Base-by-base conservation (phyloP, 176 grass and related monocot species). In the Oryza punctata region DNA sequence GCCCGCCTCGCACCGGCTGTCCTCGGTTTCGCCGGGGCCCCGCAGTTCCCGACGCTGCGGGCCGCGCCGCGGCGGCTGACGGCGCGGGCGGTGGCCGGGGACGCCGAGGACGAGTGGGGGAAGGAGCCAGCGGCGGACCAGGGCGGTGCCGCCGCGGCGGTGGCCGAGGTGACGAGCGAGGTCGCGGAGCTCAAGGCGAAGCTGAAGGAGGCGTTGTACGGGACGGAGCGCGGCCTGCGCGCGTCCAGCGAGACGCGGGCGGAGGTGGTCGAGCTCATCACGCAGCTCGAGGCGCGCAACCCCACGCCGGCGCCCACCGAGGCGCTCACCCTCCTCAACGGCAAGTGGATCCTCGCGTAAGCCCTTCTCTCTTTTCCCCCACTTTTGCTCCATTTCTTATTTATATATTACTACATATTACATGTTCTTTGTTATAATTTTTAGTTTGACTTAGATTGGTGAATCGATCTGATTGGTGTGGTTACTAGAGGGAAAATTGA, bases 321-420 rank as follows among this genome's bases (percentile, higher is more conserved):
- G 38, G 93, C 93, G 63, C 91, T 95, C 41, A 57, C 85, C 24
- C 91, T 98, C 21, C 87, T 98, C 69, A 85, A 96, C 89, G 96
- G 93, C 52, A 98, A 94, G 68, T 95, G 96, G 96, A 98, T 98
- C 76, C 91, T 98, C 67, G 89, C 83, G 96, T 98, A 95, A 80
- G 89, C 18, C 16, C 72, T 12, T 29, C 47, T 21, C 30, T 4
- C 10, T 38, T 2, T 13, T 63, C 12, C 52, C 30, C 12, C n/a
- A n/a, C n/a, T 43, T 33, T 61, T 15, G 3, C 40, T 18, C 5
- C 26, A 8, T 73, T 85, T 18, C 12, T 65, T 43, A 44, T 32
- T 30, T 14, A 25, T 14, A 25, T 9, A 25, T 9, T 40, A 16
- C 8, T 61, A 10, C 52, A 12, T 40, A 2, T 79, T 33, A 41